phyloP scores from a whole-genome alignment of 345 rosid genomes.

The Fremontodendron californicum region DNA sequence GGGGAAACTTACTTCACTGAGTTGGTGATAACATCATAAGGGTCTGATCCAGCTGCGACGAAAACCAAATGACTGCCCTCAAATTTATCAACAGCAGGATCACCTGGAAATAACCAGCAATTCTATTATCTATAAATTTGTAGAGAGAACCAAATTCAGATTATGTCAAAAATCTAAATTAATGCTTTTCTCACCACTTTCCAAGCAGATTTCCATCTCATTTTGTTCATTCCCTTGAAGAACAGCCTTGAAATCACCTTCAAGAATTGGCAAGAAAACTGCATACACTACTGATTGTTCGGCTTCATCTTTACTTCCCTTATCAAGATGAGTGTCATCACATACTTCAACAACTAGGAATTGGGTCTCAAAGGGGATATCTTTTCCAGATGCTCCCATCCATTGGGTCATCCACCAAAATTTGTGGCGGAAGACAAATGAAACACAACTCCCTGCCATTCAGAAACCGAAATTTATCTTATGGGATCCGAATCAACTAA shows the following conservation, averaged over 20 bases:
- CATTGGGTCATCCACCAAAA: constrained; percentile 76
- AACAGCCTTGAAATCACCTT: constrained; percentile 59
- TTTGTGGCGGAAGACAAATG: constrained; percentile 55
- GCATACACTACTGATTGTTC: constrained; percentile 31
- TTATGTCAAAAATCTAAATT: not conserved
- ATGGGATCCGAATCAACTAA: not conserved
- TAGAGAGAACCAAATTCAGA: not conserved
- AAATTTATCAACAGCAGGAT: constrained; percentile 45
- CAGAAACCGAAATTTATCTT: not conserved
- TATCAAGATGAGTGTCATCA: constrained; percentile 34
- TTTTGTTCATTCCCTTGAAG: constrained; percentile 55
- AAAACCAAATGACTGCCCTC: constrained; percentile 51
- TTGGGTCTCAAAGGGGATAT: constrained; percentile 64
- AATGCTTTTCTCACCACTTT: no score
- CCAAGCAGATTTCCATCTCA: constrained; percentile 58
- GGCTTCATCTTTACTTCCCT: not conserved
- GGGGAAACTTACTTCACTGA: constrained; percentile 41
- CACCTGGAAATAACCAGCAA: constrained; percentile 33
- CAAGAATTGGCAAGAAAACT: no score
- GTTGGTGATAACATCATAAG: no score
- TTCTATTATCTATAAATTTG: no score
- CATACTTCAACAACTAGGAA: constrained; percentile 46
- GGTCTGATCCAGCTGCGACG: no score
- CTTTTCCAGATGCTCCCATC: constrained; percentile 48
- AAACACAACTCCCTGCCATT: constrained; percentile 54